Base-by-base conservation (phyloP, 2,329 filamentous ascomycete genomes). In the Tolypocladium cylindrosporum region DNA sequence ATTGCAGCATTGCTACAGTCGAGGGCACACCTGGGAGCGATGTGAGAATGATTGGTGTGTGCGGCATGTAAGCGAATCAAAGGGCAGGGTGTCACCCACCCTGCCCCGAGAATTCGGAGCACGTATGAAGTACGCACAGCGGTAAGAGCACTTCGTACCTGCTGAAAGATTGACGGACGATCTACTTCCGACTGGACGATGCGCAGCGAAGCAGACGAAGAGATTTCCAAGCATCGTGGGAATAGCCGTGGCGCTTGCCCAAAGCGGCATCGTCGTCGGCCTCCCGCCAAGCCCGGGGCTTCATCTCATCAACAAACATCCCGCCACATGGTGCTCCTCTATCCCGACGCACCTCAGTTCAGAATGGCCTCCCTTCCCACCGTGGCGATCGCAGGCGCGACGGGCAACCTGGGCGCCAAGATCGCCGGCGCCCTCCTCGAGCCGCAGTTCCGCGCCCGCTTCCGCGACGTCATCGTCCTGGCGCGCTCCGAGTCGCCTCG, bases 371-470 rank as follows among this genome's bases (percentile, higher is more conserved):
- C 42, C 8, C 54, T 37, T 19, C 55, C 45, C 10, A 56, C 55
- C 42, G 54, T 60, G 11, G 58, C 58, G 36, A 57, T 60, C 37
- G 58, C 58, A 19, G 58, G 58, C n/a, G 58, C 53, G 2, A 58
- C 58, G 10, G 58, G 58, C 40, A 57, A 54, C 36, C 55, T 59
- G 21, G 58, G 58, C 7, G 31, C 41, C 7, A n/a, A 56, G 7
- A 36, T 59, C n/a, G 55, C 54, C 50, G 53, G 45, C 16, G 55
- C 55, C 40, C 54, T 45, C 37, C 55, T 59, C 11, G n/a, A 42
- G 50, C 55, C 52, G 14, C 7, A 24, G 31, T 51, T 51, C n/a
- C 51, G 53, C 41, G 11, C 24, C 37, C 21, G 43, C 6, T 60
- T 60, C 48, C 31, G 37, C 34, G 27, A 56, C 43, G 43, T 61